Evolutionary conservation across 1,284 basidiomycete species (phyloP).

Genomic region (Leccinum angustisporum): DNA sequence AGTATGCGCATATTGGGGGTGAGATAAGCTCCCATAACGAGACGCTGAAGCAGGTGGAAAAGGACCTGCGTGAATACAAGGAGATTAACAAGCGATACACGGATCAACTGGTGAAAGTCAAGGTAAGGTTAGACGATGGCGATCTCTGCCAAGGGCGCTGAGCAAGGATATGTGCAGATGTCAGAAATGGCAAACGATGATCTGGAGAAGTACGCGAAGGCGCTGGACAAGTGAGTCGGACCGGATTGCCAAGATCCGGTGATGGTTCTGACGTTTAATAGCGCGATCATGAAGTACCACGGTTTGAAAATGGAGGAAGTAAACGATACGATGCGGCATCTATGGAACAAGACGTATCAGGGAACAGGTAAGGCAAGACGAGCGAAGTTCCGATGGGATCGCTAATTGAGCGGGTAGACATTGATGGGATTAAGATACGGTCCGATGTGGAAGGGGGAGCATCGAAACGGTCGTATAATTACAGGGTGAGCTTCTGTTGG

Average conservation of each 20-base stretch:
- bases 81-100: conserved; percentile 85
- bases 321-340: conserved; percentile 92
- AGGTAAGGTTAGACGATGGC: conserved; percentile 49
- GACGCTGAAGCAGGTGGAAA: conserved; percentile 67
- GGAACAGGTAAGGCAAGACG: conserved; percentile 73
- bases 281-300: conserved; percentile 98
- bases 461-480: conserved; percentile 95
- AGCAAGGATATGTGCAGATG: conserved; percentile 47
- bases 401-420: conserved; percentile 58
- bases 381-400: conserved; percentile 11
- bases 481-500: conserved; percentile 64
- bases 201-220: conserved; percentile 96
- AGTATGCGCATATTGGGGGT: conserved; percentile 83
- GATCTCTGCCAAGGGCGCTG: neutral
- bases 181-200: conserved; percentile 94
- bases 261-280: conserved; percentile 35
- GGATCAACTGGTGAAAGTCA: conserved; percentile 91
- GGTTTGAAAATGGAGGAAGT: conserved; percentile 99
- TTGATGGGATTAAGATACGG: conserved; percentile 95
- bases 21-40: conserved; percentile 77
- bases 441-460: conserved; percentile 90
- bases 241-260: neutral
- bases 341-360: conserved; percentile 99
- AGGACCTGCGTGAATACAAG: conserved; percentile 85
- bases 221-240: conserved; percentile 79